Base-by-base conservation (phyloP, 2,329 filamentous ascomycete species). In the Chaetomium sp. region DNA sequence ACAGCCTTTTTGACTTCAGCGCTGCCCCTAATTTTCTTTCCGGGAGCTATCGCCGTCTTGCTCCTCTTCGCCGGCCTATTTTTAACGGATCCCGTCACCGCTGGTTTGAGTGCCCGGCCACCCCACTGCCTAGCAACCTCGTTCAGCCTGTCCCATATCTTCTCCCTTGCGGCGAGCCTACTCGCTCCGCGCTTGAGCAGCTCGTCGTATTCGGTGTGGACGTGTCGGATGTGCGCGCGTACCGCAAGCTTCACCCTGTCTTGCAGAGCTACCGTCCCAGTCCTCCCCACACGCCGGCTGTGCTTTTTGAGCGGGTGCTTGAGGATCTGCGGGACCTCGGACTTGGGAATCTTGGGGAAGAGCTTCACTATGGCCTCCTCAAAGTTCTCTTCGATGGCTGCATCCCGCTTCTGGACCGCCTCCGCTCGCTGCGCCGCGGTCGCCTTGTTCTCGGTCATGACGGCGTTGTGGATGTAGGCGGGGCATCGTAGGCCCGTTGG, bases 161-260 rank as follows among this genome's bases (percentile, higher is more conserved):
- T 10, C 25, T 54, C 19, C 19, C 74, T 68, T n/a, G 74, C 74
- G 8, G 64, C 56, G 5, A 65, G 59, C 25, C 70, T 69, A 2
- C 16, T 16, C 19, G 60, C 19, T 0, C 68, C 67, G 1, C 31
- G 31, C 19, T 64, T 65, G 62, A 82, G 65, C 50, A 81, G 66
- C 42, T 59, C 51, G 16, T 85, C 81, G 63, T 85, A 85, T 1
- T 74, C 68, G 0, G 82, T 85, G 53, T 82, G 77, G 3, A 63
- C 67, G 68, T 85, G 83, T 7, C 83, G 75, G 4, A 82, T 76
- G 66, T 84, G 80, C 3, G 83, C 83, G 25, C 77, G 72, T 13
- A 84, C 81, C 2, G 81, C 83, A 27, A 83, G 74, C 54, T 72
- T 68, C 4, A 78, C 81, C 67, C 78, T 82, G 16, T 75, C 70